A percentile compares a stretch with the other conserved stretches of the same genome.
These are phyloP conservation scores for Psophocarpus tetragonolobus DNA, from an alignment of 306 rosid species.

Conservation along the genomic window DNA sequence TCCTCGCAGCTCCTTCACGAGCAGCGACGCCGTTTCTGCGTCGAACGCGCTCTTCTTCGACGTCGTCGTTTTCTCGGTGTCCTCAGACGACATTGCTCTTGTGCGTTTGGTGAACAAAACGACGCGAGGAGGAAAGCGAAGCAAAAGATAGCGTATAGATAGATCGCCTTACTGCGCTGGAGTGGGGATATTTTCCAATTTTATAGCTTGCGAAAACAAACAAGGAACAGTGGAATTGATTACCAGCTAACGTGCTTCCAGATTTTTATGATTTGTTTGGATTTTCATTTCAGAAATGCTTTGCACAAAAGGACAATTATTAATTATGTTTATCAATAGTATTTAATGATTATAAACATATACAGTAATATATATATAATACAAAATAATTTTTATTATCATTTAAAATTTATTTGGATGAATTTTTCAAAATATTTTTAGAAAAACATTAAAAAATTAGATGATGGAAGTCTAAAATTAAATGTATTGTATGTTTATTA, in stretches of 20 bases:
- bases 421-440: no score
- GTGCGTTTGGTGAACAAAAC: neutral
- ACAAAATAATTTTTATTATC: no score
- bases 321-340: no score
- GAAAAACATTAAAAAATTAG: no score
- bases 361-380: no score
- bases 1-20: constrained; percentile 23
- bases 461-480: no score
- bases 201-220: neutral
- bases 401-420: no score
- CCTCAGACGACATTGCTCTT: constrained; percentile 17
- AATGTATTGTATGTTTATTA: no score
- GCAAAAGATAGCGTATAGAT: neutral
- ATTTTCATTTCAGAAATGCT: neutral
- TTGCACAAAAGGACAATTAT: no score
- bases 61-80: neutral
- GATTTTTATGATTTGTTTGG: neutral
- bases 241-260: neutral
- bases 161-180: neutral
- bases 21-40: constrained; percentile 19
- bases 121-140: neutral
- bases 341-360: no score
- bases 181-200: neutral
- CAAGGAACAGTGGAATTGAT: neutral
- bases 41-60: neutral